phyloP scores from a whole-genome alignment of 371 early-diverging fungal species.

The Lichtheimia ornata region DNA sequence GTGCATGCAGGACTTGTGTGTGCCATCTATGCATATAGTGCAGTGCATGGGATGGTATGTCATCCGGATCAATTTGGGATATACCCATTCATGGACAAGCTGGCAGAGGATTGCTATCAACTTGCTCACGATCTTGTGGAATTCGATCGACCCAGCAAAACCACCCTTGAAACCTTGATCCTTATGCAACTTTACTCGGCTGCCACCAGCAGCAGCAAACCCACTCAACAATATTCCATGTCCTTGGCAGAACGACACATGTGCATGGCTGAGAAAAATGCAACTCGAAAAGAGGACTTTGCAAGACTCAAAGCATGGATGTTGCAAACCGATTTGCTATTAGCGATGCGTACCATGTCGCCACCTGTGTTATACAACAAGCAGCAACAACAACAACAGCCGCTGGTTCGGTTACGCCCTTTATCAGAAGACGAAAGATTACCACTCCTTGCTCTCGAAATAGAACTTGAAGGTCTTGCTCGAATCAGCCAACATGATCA shows the following conservation, averaged over 20 bases:
- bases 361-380: conserved; percentile 14
- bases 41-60: conserved; percentile 29
- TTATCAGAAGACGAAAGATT: neutral
- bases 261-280: conserved; percentile 10
- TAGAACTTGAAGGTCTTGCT: conserved; percentile 9
- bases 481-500: neutral
- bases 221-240: conserved; percentile 16
- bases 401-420: conserved; percentile 6
- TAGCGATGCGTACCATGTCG: conserved; percentile 11
- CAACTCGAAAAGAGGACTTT: conserved; percentile 6
- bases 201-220: conserved; percentile 11
- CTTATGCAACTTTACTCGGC: conserved; percentile 28
- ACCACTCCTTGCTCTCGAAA: conserved; percentile 6
- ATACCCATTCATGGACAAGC: conserved; percentile 22
- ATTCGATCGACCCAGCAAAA: conserved; percentile 22
- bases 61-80: conserved; percentile 29
- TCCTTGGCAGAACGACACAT: conserved; percentile 24
- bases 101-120: conserved; percentile 26
- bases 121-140: conserved; percentile 26
- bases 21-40: conserved; percentile 30
- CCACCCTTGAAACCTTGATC: conserved; percentile 29
- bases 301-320: conserved; percentile 21
- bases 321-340: conserved; percentile 20
- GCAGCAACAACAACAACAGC: neutral
- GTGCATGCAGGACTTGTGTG: conserved; percentile 20